Percentiles rank a stretch among this genome's conserved stretches.
These are phyloP conservation scores for Candida oleophila DNA, from an alignment of 805 yeast species.

Conservation along the genomic window DNA sequence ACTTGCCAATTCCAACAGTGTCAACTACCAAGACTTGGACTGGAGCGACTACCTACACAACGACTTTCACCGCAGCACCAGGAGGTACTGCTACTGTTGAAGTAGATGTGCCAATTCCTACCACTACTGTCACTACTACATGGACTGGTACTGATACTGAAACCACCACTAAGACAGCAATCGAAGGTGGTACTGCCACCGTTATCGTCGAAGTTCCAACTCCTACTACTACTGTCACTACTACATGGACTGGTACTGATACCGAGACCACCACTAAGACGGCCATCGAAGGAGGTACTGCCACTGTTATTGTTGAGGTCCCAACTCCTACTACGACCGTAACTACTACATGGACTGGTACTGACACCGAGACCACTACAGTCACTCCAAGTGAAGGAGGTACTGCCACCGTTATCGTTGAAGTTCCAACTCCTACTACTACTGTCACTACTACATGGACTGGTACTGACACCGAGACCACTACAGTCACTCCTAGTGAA, in stretches of 20 bases:
- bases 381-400: slow-evolving; percentile 8
- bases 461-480: slow-evolving; percentile 10
- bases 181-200: slow-evolving; percentile 13
- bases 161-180: slow-evolving; percentile 10
- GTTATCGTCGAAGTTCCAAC: slow-evolving; percentile 15
- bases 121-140: slow-evolving; percentile 10
- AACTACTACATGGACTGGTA: slow-evolving; percentile 11
- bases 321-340: slow-evolving; percentile 8
- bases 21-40: slow-evolving; percentile 12
- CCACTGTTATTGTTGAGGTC: slow-evolving; percentile 14
- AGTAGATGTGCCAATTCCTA: slow-evolving; percentile 16
- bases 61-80: slow-evolving; percentile 10
- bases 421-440: slow-evolving; percentile 19
- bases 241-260: slow-evolving; percentile 2
- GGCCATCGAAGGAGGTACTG: slow-evolving; percentile 6
- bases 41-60: slow-evolving; percentile 6
- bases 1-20: slow-evolving; percentile 12
- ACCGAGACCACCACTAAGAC: slow-evolving; percentile 9
- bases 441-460: slow-evolving; percentile 13
- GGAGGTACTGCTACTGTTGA: slow-evolving; percentile 11
- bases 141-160: slow-evolving; percentile 11
- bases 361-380: slow-evolving; percentile 14
- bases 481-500: neutral
- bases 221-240: slow-evolving; percentile 7
- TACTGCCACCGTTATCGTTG: slow-evolving; percentile 21